Base-by-base conservation (phyloP, 176 grass and related monocot species). In the Echinochloa phyllopogon region DNA sequence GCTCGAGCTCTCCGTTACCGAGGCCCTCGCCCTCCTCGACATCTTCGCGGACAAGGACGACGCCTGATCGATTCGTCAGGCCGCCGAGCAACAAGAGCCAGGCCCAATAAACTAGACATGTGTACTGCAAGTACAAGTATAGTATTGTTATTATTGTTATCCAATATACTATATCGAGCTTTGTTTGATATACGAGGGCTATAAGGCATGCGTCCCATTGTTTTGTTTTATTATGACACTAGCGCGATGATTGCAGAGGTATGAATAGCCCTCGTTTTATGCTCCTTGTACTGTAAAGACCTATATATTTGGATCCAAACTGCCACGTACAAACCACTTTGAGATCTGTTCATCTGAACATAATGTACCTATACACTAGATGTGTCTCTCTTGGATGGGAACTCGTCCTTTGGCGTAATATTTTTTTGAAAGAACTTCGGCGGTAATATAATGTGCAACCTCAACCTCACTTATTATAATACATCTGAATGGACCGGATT, bases 1-100 rank as follows among this genome's bases (percentile, higher is more conserved):
- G n/a, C 86, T 99, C 39, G 94, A 99, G 87, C 88, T 99, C 50
- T 91, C 87, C 77, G 87, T 99, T 75, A 75, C 84, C 6, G 97
- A 99, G 94, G 92, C 96, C 0, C 83, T 98, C 38, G 41, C 87
- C 8, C 93, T 98, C 20, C 96, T 98, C 9, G 96, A 98, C 69
- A 92, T 95, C 70, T 98, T 98, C 61, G 89, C 81, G 4, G 93
- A 98, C 39, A 90, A 82, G 62, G 86, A 89, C 40, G 91, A 86
- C 55, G 95, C 90, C 79, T 98, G 82, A 94, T 12, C 37, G 9
- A 10, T 40, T 48, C n/a, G 49, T 33, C 69, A 15, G 48, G 47
- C 47, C 43, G 29, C 29, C 44, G 44, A 51, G 49, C 17, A 53
- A 20, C 51, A 53, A 53, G 4, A 20, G 5, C 5, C 24, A 13